Percentiles rank a stretch among this genome's conserved stretches.
Conservation (phyloP, 768 basidiomycete genomes). For the Suillus variegatus region DNA sequence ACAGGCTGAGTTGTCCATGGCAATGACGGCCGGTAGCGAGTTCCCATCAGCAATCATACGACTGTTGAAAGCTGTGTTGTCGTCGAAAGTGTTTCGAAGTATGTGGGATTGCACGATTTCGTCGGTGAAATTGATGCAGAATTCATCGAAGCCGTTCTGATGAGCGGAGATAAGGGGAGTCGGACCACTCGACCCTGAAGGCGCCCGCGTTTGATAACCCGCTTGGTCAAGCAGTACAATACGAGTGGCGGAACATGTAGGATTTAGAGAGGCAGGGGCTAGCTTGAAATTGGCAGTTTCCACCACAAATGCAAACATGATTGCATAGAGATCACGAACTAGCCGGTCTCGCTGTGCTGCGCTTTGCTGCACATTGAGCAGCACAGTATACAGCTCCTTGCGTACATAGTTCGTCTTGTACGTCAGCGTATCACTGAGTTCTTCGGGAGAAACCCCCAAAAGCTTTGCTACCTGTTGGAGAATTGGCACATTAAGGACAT, state of each 20-base stretch:
- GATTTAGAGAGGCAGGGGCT: constrained; percentile 43
- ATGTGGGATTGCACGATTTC: constrained; percentile 63
- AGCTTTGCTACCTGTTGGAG: constrained; percentile 51
- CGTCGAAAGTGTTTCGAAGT: constrained; percentile 53
- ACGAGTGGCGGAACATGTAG: constrained; percentile 43
- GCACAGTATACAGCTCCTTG: constrained; percentile 58
- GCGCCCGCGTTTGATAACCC: constrained; percentile 57
- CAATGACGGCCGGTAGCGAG: constrained; percentile 44
- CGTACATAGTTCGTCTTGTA: constrained; percentile 59
- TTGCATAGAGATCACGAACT: constrained; percentile 60
- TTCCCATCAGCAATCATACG: constrained; percentile 54
- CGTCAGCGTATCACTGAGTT: constrained; percentile 54
- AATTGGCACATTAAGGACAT: constrained; percentile 45
- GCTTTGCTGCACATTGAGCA: constrained; percentile 54
- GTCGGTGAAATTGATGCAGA: constrained; percentile 59
- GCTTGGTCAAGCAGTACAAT: constrained; percentile 57
- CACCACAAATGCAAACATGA: constrained; percentile 62
- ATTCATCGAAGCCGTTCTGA: constrained; percentile 62
- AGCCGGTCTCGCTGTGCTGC: constrained; percentile 54
- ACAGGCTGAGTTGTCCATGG: constrained; percentile 57
- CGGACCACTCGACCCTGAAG: constrained; percentile 39
- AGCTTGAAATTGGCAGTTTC: constrained; percentile 64
- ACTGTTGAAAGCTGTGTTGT: constrained; percentile 46
- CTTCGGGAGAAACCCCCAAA: constrained; percentile 55
- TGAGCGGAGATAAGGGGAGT: constrained; percentile 56